Base-by-base conservation (phyloP, 257 asterid species). In the Lithospermum erythrorhizon region DNA sequence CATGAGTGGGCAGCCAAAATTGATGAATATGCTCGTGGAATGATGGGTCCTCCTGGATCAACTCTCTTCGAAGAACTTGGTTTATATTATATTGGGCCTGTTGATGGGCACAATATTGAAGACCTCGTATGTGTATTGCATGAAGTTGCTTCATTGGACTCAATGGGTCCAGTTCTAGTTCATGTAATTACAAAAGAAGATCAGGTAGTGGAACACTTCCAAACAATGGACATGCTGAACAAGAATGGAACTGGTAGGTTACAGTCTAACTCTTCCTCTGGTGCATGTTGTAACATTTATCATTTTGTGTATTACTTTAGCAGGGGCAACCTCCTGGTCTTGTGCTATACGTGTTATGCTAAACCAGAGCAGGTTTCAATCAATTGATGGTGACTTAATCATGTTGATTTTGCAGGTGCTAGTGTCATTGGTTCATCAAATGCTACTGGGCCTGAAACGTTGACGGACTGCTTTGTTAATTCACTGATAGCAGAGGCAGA, bases 11-110 rank as follows among this genome's bases (percentile, higher is more conserved):
- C 96, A 20, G 97, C 97, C 74, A 90, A 90, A 77, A 59, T 90
- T 64, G 97, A 90, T 13, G 96, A 90, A 79, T 90, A 87, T 76
- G 95, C 83, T 24, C 90, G 97, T 70, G 97, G 97, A 62, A 79
- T 90, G 83, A 64, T 90, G 67, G 97, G 95, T n/a, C 97, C 97
- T 5, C 68, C 83, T 13, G 97, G 97, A 48, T 87, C 97, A 45
- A 90, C 97, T 70, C 93, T 90, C 55, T 87, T 87, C 53, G 97
- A 90, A 71, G 97, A 90, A 84, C 96, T 90, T 51, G 97, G 97
- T 45, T 71, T 90, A 72, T 90, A 90, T 74, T 90, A 90, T 65
- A 90, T 90, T 63, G 96, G 97, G 64, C 97, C 97, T 45, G 85
- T 90, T 24, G 96, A 90, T 65, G 97, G 97, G 9, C 95, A 87